These are phyloP conservation scores for Trichoderma aggressivum DNA, from an alignment of 2,329 filamentous ascomycete species.

Conservation along the genomic window DNA sequence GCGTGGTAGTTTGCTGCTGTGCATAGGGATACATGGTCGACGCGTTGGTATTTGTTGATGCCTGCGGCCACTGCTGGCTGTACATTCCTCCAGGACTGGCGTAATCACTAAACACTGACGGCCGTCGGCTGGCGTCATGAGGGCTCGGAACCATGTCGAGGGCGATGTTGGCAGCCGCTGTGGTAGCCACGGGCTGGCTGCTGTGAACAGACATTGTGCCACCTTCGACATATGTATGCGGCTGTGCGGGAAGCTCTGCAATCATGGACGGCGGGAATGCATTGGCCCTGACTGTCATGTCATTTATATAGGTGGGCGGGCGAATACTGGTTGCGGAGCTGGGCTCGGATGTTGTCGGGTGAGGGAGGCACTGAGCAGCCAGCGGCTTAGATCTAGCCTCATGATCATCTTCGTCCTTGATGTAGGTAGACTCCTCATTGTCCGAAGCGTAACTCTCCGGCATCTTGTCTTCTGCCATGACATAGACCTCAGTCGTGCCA, in stretches of 20 bases:
- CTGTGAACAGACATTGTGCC: slow-evolving; percentile 34
- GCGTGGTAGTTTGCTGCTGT: slow-evolving; percentile 35
- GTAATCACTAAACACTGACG: slow-evolving; percentile 49
- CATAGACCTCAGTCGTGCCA: slow-evolving; percentile 44
- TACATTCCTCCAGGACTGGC: slow-evolving; percentile 42
- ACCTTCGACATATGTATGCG: slow-evolving; percentile 41
- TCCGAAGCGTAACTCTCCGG: slow-evolving; percentile 48
- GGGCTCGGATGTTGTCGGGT: slow-evolving; percentile 36
- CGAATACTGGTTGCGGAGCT: slow-evolving; percentile 34
- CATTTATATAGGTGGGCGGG: slow-evolving; percentile 38
- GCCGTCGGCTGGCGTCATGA: slow-evolving; percentile 46
- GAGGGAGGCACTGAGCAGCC: slow-evolving; percentile 31
- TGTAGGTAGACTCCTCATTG: slow-evolving; percentile 41
- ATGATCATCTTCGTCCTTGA: slow-evolving; percentile 44
- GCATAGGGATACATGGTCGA: slow-evolving; percentile 47
- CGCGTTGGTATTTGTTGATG: slow-evolving; percentile 40
- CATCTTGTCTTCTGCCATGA: slow-evolving; percentile 52
- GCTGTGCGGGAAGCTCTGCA: slow-evolving; percentile 41
- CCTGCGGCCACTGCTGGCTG: slow-evolving; percentile 43
- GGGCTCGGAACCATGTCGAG: slow-evolving; percentile 46
- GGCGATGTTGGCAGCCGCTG: slow-evolving; percentile 34
- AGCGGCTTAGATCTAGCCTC: slow-evolving; percentile 37
- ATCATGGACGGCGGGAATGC: slow-evolving; percentile 43
- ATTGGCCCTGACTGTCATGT: slow-evolving; percentile 43
- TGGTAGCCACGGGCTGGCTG: slow-evolving; percentile 33